These are phyloP conservation scores for Dictyostelium citrinum DNA, from an alignment of 78 protist species.

Conservation along the genomic window DNA sequence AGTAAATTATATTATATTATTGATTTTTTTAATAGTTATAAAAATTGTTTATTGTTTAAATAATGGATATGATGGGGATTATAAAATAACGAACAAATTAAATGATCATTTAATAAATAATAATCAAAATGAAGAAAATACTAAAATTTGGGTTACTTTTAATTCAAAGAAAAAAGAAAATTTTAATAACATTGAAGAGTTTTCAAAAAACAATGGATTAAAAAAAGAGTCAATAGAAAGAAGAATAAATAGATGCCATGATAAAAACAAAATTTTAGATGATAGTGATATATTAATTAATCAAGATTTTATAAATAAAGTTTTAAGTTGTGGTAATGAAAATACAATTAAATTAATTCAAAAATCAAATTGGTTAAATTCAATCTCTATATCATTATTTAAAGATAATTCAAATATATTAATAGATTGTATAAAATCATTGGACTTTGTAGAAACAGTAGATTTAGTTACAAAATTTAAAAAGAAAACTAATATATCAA, in stretches of 20 bases:
- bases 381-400: slow-evolving; percentile 1
- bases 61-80: not conserved
- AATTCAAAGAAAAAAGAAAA: not conserved
- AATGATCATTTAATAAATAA: not conserved
- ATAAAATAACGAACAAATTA: not conserved
- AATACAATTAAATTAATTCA: not conserved
- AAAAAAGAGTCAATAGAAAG: slow-evolving; percentile 5
- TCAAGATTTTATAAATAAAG: not conserved
- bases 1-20: not conserved
- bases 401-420: not conserved
- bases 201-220: not conserved
- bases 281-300: slow-evolving; percentile 19
- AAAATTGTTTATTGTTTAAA: not conserved
- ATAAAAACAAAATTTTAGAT: not conserved
- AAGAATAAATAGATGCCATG: not conserved
- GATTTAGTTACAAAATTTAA: slow-evolving; percentile 30
- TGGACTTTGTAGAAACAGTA: not conserved
- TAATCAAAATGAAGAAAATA: not conserved
- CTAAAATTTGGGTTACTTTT: slow-evolving; percentile 52
- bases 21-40: not conserved
- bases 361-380: slow-evolving; percentile 50
- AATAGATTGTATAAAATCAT: slow-evolving; percentile 12
- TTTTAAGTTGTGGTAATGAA: not conserved
- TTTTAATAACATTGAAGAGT: not conserved
- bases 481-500: not conserved